phyloP scores from a whole-genome alignment of 1,139 yeast genomes.

The Insectozyma bohioensis region DNA sequence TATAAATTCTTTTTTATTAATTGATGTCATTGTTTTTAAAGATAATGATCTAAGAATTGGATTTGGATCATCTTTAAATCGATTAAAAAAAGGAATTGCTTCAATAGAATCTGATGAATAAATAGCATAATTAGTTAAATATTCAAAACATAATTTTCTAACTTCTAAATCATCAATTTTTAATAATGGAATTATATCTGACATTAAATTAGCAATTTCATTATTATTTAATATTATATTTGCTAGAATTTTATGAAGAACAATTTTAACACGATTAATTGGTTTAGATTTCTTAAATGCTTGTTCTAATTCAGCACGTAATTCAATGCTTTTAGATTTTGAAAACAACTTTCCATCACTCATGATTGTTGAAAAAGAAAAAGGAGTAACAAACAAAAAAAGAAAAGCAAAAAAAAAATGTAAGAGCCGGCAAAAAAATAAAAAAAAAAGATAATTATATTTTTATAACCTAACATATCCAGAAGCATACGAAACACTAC shows the following conservation, averaged over 20 bases:
- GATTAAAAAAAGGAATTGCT: slow-evolving; percentile 55
- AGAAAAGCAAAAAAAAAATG: slow-evolving; percentile 1
- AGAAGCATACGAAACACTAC: slow-evolving; percentile 89
- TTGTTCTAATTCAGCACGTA: slow-evolving; percentile 54
- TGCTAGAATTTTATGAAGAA: slow-evolving; percentile 76
- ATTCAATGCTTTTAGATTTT: slow-evolving; percentile 51
- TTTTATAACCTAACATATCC: slow-evolving; percentile 50
- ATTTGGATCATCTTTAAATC: slow-evolving; percentile 46
- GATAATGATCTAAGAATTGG: slow-evolving; percentile 50
- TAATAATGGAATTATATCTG: slow-evolving; percentile 65
- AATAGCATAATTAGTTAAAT: slow-evolving; percentile 58
- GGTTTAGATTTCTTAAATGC: slow-evolving; percentile 56
- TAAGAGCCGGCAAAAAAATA: not conserved
- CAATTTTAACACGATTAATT: slow-evolving; percentile 49
- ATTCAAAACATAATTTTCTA: slow-evolving; percentile 66
- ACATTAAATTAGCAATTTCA: slow-evolving; percentile 68
- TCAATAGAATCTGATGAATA: slow-evolving; percentile 53
- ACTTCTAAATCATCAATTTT: slow-evolving; percentile 68
- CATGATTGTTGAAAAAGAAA: slow-evolving; percentile 25
- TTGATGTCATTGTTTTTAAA: slow-evolving; percentile 60
- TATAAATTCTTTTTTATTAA: slow-evolving; percentile 54
- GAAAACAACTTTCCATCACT: slow-evolving; percentile 45
- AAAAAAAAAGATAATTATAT: not conserved
- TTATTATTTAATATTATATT: slow-evolving; percentile 80
- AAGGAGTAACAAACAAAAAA: slow-evolving; percentile 1